These are phyloP conservation scores for Candida cerambycidarum DNA, from an alignment of 805 yeast genomes.

Conservation along the genomic window DNA sequence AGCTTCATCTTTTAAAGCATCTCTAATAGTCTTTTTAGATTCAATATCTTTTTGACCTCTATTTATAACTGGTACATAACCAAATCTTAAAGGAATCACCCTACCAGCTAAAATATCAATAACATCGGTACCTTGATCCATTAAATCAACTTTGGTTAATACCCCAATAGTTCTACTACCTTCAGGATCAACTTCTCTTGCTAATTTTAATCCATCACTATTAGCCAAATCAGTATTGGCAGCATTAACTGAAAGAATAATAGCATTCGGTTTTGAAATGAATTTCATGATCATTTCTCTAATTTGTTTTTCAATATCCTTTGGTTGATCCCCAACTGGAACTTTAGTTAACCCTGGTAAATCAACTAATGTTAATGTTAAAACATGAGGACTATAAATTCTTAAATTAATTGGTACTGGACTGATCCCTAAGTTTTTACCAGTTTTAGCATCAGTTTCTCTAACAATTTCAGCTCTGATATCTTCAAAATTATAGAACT, in stretches of 20 bases:
- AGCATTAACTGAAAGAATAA: conserved; percentile 90
- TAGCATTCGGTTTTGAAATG: conserved; percentile 93
- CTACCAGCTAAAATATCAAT: conserved; percentile 93
- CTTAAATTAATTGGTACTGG: conserved; percentile 90
- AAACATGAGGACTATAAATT: conserved; percentile 89
- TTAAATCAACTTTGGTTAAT: conserved; percentile 89
- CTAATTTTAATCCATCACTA: conserved; percentile 92
- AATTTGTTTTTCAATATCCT: conserved; percentile 92
- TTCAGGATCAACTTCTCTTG: conserved; percentile 97
- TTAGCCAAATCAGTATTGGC: conserved; percentile 97
- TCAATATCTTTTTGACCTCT: conserved; percentile 98
- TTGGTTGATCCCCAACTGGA: conserved; percentile 98
- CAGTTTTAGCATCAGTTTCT: conserved; percentile 85
- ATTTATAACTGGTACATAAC: conserved; percentile 95
- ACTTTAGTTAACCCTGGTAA: conserved; percentile 97
- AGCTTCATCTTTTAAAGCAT: conserved; percentile 80
- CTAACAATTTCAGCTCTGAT: conserved; percentile 87
- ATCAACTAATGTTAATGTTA: conserved; percentile 92
- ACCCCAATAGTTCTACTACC: conserved; percentile 97
- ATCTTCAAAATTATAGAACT: conserved; percentile 83
- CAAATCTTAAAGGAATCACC: conserved; percentile 91
- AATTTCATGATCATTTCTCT: conserved; percentile 90
- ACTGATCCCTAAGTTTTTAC: conserved; percentile 83
- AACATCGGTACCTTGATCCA: conserved; percentile 98
- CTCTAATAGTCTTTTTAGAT: conserved; percentile 78